Evolutionary conservation across 495 filamentous ascomycete genomes (phyloP).

Genomic region (Staphylotrichum tortipilum): DNA sequence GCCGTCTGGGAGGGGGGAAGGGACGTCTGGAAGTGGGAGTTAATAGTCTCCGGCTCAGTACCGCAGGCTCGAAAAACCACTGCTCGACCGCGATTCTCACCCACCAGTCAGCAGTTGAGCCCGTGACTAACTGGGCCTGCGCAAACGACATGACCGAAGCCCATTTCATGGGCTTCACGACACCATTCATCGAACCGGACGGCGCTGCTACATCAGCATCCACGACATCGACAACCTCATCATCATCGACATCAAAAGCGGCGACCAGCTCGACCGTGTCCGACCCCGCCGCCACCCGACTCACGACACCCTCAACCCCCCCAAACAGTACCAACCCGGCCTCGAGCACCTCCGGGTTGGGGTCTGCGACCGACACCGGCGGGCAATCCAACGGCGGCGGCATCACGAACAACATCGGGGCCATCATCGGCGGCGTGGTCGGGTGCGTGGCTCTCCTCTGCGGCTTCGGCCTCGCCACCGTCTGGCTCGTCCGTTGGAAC

Average conservation of each 20-base stretch:
- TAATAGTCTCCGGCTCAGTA: no score
- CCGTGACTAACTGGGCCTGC: neutral
- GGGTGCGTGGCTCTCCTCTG: slow-evolving; percentile 3
- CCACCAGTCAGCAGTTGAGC: neutral
- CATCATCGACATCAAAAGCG: neutral
- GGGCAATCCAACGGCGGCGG: neutral
- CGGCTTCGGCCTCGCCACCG: neutral
- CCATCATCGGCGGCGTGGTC: slow-evolving; percentile 2
- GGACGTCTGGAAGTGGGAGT: no score
- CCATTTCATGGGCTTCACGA: neutral
- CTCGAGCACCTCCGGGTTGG: neutral
- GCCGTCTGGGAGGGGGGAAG: no score
- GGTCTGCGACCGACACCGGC: neutral
- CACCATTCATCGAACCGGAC: neutral
- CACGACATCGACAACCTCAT: no score
- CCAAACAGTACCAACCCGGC: neutral
- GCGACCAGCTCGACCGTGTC: neutral
- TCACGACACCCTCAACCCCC: neutral
- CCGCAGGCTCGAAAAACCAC: no score
- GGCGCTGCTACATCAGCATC: neutral
- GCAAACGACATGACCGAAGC: neutral
- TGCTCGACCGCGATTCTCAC: neutral
- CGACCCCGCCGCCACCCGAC: neutral
- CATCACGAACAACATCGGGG: neutral
- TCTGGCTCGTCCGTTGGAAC: neutral